These are phyloP conservation scores for thale cress (Arabidopsis thaliana) DNA, from an alignment of 345 rosid species.

Conservation along the genomic window DNA sequence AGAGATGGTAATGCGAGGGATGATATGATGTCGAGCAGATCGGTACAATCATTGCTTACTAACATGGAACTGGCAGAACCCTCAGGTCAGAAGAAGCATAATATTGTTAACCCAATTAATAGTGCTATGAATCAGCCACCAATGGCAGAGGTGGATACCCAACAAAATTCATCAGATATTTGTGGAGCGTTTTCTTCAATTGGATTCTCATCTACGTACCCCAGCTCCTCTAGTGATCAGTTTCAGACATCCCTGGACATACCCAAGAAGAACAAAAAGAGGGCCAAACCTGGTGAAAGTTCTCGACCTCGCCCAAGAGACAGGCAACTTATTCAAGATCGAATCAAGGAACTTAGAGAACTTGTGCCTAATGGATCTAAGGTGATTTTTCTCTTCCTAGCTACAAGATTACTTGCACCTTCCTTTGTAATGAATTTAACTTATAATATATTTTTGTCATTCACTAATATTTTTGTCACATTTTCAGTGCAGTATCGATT, in stretches of 20 bases:
- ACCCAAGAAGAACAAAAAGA: slow-evolving; percentile 69
- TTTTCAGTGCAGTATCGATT: slow-evolving; percentile 95
- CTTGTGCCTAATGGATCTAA: slow-evolving; percentile 95
- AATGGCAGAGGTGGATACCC: slow-evolving; percentile 51
- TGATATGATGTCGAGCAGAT: slow-evolving; percentile 58
- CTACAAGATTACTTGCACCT: slow-evolving; percentile 18
- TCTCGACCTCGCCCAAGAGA: slow-evolving; percentile 96
- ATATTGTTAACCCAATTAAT: slow-evolving; percentile 49
- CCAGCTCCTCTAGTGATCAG: slow-evolving; percentile 68
- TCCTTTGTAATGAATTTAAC: not conserved
- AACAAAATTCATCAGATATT: slow-evolving; percentile 59
- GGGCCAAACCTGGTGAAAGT: slow-evolving; percentile 87
- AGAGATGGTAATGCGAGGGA: slow-evolving; percentile 55
- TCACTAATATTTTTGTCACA: slow-evolving; percentile 44
- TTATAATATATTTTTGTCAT: not conserved
- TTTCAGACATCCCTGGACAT: slow-evolving; percentile 67
- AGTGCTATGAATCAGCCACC: slow-evolving; percentile 56
- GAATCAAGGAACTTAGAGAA: slow-evolving; percentile 94
- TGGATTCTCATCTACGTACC: slow-evolving; percentile 75
- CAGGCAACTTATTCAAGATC: slow-evolving; percentile 96
- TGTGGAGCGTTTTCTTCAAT: slow-evolving; percentile 66
- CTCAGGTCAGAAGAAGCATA: slow-evolving; percentile 52
- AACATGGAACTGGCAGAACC: slow-evolving; percentile 57
- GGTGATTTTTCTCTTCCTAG: slow-evolving; percentile 57
- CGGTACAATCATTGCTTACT: slow-evolving; percentile 59